A percentile compares a stretch with the other conserved stretches of the same genome.
Evolutionary conservation across 345 rosid species (phyloP).

Genomic region (Citrus glauca): DNA sequence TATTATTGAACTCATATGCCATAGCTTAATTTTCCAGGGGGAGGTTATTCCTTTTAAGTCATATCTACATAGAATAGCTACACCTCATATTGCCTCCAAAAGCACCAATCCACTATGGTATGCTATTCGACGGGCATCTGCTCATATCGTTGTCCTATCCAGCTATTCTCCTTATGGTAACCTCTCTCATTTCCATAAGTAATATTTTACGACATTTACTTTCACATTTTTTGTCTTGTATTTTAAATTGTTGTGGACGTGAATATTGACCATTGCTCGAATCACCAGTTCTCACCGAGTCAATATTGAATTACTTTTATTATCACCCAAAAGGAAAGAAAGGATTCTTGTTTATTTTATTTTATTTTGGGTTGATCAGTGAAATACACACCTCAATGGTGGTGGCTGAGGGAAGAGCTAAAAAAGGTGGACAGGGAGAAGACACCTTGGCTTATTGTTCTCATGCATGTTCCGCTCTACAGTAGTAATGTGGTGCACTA

Average conservation of each 20-base stretch:
- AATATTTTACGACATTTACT: background rate
- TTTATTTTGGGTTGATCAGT: conserved; percentile 24
- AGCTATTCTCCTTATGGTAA: conserved; percentile 64
- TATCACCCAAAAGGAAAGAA: background rate
- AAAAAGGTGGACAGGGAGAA: conserved; percentile 44
- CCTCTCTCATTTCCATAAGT: background rate
- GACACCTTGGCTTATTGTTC: conserved; percentile 60
- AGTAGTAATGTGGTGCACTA: conserved; percentile 43
- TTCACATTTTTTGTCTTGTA: background rate
- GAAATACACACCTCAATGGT: conserved; percentile 53
- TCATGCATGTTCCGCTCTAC: conserved; percentile 52
- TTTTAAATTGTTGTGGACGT: background rate
- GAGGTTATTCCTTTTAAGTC: conserved; percentile 52
- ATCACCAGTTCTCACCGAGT: background rate
- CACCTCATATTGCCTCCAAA: conserved; percentile 43
- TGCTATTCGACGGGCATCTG: conserved; percentile 53
- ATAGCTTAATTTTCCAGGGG: conserved; percentile 28
- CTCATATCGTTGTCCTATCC: conserved; percentile 52
- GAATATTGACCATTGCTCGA: background rate
- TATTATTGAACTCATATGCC: background rate
- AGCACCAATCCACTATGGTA: conserved; percentile 54
- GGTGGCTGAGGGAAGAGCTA: conserved; percentile 45
- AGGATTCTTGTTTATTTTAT: background rate
- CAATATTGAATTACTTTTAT: background rate
- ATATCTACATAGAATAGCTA: conserved; percentile 43